phyloP scores from a whole-genome alignment of 2,329 filamentous ascomycete species.

The Fusarium denticulatum region DNA sequence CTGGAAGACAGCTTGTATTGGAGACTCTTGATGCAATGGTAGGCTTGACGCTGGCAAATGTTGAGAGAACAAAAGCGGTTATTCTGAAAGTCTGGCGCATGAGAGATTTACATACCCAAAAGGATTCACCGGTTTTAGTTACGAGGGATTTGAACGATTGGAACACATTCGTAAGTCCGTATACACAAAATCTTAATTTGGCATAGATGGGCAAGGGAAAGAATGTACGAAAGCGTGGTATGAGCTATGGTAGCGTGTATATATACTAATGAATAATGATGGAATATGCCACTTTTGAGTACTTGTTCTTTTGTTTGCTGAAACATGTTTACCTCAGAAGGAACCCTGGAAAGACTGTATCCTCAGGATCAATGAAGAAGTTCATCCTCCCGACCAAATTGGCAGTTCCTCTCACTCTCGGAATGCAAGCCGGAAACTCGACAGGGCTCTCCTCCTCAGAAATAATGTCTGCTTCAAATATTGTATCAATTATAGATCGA shows the following conservation, averaged over 20 bases:
- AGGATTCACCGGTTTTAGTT: background rate
- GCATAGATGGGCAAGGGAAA: background rate
- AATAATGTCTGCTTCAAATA: conserved; percentile 28
- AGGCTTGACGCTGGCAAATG: conserved; percentile 53
- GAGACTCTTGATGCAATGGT: conserved; percentile 49
- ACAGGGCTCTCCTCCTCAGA: conserved; percentile 19
- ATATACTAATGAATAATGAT: conserved; percentile 13
- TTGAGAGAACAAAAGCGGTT: conserved; percentile 56
- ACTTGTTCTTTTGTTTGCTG: accelerated
- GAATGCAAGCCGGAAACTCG: conserved; percentile 27
- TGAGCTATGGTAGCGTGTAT: background rate
- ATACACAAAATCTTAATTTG: conserved; percentile 44
- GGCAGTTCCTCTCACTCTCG: conserved; percentile 24
- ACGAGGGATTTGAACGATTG: conserved; percentile 35
- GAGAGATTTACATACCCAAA: conserved; percentile 47
- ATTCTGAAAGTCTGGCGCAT: conserved; percentile 59
- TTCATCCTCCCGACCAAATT: conserved; percentile 27
- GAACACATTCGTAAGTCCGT: conserved; percentile 41
- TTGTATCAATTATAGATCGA: conserved; percentile 14
- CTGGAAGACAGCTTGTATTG: conserved; percentile 28
- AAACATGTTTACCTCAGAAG: background rate
- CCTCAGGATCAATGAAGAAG: conserved; percentile 30
- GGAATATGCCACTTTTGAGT: background rate
- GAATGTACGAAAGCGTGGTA: background rate
- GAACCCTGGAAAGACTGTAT: conserved; percentile 22